These are phyloP conservation scores for Pseudogymnoascus sp. DNA, from an alignment of 2,329 filamentous ascomycete species.

Conservation along the genomic window DNA sequence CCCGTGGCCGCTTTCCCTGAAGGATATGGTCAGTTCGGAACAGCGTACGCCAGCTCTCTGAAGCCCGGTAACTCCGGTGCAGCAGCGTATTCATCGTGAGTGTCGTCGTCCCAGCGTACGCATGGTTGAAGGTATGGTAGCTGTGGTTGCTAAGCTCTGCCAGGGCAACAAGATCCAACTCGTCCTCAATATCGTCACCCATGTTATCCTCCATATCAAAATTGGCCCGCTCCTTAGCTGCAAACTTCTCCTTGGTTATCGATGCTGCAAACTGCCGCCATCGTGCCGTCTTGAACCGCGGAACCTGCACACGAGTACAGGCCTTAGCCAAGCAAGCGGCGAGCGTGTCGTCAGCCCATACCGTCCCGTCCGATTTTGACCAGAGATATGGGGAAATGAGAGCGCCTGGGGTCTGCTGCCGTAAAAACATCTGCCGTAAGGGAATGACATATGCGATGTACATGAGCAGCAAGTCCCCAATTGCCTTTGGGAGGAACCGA, in stretches of 20 bases:
- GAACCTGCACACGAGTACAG: conserved; percentile 9
- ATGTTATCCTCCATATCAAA: too few species aligned
- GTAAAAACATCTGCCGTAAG: conserved; percentile 13
- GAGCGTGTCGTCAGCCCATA: conserved; percentile 11
- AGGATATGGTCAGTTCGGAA: conserved; percentile 13
- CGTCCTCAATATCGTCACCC: too few species aligned
- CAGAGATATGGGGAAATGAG: conserved; percentile 14
- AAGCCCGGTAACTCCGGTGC: conserved; percentile 9
- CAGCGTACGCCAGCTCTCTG: conserved; percentile 4
- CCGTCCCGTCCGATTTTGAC: neutral
- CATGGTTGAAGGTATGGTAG: conserved; percentile 13
- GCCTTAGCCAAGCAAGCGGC: conserved; percentile 8
- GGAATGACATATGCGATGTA: conserved; percentile 13
- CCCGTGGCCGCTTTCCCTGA: conserved; percentile 8
- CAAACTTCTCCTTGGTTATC: too few species aligned
- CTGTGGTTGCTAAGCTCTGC: conserved; percentile 13
- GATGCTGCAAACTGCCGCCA: too few species aligned
- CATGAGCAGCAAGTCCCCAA: conserved; percentile 13
- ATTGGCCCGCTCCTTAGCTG: too few species aligned
- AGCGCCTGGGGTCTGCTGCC: neutral
- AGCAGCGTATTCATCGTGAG: conserved; percentile 10
- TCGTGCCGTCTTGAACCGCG: too few species aligned
- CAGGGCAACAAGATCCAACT: conserved; percentile 14
- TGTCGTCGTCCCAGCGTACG: conserved; percentile 12
- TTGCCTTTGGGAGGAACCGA: conserved; percentile 12